Evolutionary conservation across 1,284 basidiomycete species (phyloP).

Genomic region (Retiboletus flavoniger): DNA sequence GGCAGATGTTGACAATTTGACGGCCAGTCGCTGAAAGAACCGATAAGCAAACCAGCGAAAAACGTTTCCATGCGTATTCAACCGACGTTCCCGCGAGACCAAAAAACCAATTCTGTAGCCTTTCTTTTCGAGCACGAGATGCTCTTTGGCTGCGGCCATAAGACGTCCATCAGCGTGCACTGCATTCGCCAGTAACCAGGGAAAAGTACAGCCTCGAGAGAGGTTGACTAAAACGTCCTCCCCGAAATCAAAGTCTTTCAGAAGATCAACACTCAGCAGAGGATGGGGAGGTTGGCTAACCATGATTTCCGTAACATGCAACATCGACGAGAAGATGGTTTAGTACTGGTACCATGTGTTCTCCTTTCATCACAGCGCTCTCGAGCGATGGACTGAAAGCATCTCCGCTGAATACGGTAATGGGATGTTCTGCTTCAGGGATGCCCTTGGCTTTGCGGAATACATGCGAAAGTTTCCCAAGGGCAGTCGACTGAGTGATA

Average conservation of each 20-base stretch:
- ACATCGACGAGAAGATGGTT: constrained; percentile 18
- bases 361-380: constrained; percentile 21
- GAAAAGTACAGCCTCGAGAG: constrained; percentile 10
- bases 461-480: constrained; percentile 4
- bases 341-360: constrained; percentile 10
- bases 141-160: constrained; percentile 8
- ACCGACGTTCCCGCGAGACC: constrained; percentile 13
- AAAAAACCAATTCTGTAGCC: constrained; percentile 8
- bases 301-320: constrained; percentile 11
- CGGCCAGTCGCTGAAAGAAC: background rate
- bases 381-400: constrained; percentile 20
- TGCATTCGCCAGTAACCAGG: constrained; percentile 11
- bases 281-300: background rate
- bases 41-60: background rate
- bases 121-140: constrained; percentile 10
- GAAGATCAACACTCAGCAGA: background rate
- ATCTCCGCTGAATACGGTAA: constrained; percentile 18
- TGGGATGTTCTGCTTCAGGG: background rate
- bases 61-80: background rate
- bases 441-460: constrained; percentile 4
- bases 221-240: constrained; percentile 6
- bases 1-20: constrained; percentile 15
- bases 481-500: constrained; percentile 5
- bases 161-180: constrained; percentile 6
- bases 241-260: constrained; percentile 8